A percentile compares a stretch with the other conserved stretches of the same genome.
phyloP scores from a whole-genome alignment of 2,329 filamentous ascomycete genomes.

The Chaetomium strumarium region DNA sequence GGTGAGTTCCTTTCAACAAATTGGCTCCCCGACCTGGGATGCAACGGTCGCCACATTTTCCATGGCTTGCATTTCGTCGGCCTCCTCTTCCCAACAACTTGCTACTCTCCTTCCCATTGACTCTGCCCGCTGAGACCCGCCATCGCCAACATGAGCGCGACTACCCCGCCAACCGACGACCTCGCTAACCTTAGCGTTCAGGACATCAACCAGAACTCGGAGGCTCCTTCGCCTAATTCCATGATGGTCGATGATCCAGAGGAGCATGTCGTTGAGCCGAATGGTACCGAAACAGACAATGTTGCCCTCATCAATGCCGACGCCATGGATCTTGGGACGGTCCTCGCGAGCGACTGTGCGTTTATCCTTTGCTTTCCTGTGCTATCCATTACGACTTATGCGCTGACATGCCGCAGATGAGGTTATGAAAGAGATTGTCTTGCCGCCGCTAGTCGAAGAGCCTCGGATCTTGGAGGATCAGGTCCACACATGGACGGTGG shows the following conservation, averaged over 20 bases:
- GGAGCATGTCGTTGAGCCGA: constrained; percentile 46
- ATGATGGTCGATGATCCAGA: constrained; percentile 49
- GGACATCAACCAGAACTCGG: constrained; percentile 44
- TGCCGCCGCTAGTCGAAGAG: constrained; percentile 67
- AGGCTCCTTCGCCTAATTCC: constrained; percentile 49
- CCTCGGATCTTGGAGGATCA: constrained; percentile 73
- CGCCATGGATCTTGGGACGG: constrained; percentile 30
- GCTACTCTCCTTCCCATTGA: background rate
- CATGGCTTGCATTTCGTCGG: background rate
- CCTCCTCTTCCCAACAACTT: background rate
- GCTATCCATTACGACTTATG: background rate
- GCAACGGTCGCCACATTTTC: background rate
- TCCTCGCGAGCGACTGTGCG: constrained; percentile 48
- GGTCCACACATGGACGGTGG: constrained; percentile 79
- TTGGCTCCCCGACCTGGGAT: background rate
- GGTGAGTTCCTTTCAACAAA: constrained; percentile 15
- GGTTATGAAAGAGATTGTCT: constrained; percentile 74
- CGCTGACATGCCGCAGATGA: constrained; percentile 52
- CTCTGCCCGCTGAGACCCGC: background rate
- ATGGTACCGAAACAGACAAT: constrained; percentile 44
- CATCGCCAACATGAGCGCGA: constrained; percentile 6
- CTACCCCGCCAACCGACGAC: constrained; percentile 15
- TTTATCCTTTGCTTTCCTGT: constrained; percentile 2
- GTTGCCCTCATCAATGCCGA: constrained; percentile 52
- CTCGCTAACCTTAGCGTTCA: constrained; percentile 25